phyloP scores from a whole-genome alignment of 2,329 filamentous ascomycete genomes.

The Trichoderma simmonsii region DNA sequence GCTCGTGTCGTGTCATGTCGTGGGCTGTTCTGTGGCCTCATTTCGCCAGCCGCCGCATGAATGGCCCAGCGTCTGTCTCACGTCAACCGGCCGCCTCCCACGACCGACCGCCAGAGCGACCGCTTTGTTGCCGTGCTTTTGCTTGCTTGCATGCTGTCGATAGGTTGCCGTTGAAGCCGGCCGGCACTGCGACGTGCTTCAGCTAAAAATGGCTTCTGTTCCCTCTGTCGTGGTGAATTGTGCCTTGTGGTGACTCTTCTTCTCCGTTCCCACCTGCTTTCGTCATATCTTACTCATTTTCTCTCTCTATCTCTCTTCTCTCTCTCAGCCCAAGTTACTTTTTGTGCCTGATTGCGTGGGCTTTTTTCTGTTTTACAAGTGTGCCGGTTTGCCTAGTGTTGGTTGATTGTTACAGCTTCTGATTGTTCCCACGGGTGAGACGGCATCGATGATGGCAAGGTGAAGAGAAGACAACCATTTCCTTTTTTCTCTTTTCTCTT shows the following conservation, averaged over 20 bases:
- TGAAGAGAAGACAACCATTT: slow-evolving; percentile 2
- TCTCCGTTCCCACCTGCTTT: not conserved
- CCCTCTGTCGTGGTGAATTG: not conserved
- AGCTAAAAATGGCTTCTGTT: not conserved
- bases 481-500: not conserved
- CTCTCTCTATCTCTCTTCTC: not conserved
- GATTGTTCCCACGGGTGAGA: slow-evolving; percentile 7
- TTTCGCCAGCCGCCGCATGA: not conserved
- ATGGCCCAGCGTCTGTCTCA: slow-evolving; percentile 11
- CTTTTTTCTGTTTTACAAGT: not conserved
- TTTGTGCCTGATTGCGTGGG: not conserved
- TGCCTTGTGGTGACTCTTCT: not conserved
- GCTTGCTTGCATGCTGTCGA: not conserved
- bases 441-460: slow-evolving; percentile 8
- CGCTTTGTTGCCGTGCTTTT: not conserved
- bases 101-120: not conserved
- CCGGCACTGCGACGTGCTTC: not conserved
- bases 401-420: slow-evolving; percentile 1
- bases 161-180: slow-evolving; percentile 12
- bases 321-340: not conserved
- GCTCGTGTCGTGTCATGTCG: not conserved
- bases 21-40: not conserved
- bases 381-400: slow-evolving; percentile 19
- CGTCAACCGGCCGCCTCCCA: not conserved
- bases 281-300: not conserved